Evolutionary conservation across 1,284 basidiomycete genomes (phyloP).

Genomic region (Cutaneotrichosporon sp.): DNA sequence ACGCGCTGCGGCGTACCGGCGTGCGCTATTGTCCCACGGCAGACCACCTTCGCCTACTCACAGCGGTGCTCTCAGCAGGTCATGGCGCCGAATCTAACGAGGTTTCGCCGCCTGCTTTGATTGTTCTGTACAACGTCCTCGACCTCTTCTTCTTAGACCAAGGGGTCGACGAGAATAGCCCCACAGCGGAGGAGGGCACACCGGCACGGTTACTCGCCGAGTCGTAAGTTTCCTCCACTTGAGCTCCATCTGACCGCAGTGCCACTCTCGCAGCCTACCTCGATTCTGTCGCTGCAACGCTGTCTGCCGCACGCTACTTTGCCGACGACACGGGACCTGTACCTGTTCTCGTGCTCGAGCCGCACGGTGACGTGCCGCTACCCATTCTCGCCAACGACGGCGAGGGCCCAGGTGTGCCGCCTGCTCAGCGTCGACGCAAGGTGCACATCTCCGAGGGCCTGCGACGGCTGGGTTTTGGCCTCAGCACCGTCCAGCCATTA

Average conservation of each 20-base stretch:
- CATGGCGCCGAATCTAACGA: not conserved
- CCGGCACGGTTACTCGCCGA: not conserved
- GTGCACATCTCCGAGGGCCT: slow-evolving; percentile 26
- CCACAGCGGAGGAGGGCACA: not conserved
- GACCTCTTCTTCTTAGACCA: slow-evolving; percentile 25
- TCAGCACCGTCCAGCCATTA: not conserved
- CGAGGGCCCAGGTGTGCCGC: slow-evolving; percentile 6
- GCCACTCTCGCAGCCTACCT: slow-evolving; percentile 32
- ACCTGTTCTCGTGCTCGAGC: slow-evolving; percentile 36
- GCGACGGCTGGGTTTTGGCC: slow-evolving; percentile 21
- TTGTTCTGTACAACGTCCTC: slow-evolving; percentile 34
- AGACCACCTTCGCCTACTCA: slow-evolving; percentile 27
- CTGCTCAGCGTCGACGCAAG: slow-evolving; percentile 20
- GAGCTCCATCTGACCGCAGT: slow-evolving; percentile 16
- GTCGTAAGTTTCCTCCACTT: not conserved
- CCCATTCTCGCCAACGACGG: slow-evolving; percentile 26
- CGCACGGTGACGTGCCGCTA: slow-evolving; percentile 18
- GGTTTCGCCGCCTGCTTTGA: slow-evolving; percentile 21
- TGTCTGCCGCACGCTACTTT: slow-evolving; percentile 23
- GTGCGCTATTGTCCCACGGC: slow-evolving; percentile 32
- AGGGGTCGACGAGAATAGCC: slow-evolving; percentile 25
- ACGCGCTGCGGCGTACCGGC: slow-evolving; percentile 27
- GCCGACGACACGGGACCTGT: slow-evolving; percentile 6
- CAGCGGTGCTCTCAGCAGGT: slow-evolving; percentile 4
- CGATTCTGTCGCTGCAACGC: slow-evolving; percentile 26